A percentile compares a stretch with the other conserved stretches of the same genome.
Conservation (phyloP, 306 rosid species). For the Dicorynia guianensis region DNA sequence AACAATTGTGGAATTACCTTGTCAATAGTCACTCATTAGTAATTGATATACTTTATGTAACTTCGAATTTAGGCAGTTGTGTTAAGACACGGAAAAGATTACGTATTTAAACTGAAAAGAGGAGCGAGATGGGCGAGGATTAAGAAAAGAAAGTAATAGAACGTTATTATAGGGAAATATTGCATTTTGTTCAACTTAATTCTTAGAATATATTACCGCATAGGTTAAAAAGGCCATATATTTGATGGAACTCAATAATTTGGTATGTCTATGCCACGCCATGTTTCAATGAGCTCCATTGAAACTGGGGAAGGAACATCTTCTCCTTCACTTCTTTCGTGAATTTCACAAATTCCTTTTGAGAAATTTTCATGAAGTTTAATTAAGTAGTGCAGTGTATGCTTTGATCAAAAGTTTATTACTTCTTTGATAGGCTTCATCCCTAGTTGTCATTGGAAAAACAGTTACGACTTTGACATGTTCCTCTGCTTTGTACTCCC, state of each 20-base stretch:
- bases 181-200: neutral
- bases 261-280: neutral
- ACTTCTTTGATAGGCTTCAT: conserved; percentile 6
- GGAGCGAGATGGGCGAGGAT: neutral
- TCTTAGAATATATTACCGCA: no score
- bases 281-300: neutral
- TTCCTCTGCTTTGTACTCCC: neutral
- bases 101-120: conserved; percentile 6
- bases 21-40: neutral
- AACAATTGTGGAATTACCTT: neutral
- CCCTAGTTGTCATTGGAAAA: neutral
- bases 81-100: neutral
- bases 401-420: neutral
- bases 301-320: neutral
- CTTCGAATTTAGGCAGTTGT: neutral
- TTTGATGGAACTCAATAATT: neutral
- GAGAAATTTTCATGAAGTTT: no score
- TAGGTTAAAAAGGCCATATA: neutral
- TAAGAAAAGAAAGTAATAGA: neutral
- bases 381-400: neutral
- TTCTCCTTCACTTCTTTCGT: neutral
- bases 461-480: conserved; percentile 7
- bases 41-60: neutral
- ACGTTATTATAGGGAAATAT: neutral
- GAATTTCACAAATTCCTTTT: neutral